Base-by-base conservation (phyloP, 2,329 filamentous ascomycete species). In the Trichoderma sp. region DNA sequence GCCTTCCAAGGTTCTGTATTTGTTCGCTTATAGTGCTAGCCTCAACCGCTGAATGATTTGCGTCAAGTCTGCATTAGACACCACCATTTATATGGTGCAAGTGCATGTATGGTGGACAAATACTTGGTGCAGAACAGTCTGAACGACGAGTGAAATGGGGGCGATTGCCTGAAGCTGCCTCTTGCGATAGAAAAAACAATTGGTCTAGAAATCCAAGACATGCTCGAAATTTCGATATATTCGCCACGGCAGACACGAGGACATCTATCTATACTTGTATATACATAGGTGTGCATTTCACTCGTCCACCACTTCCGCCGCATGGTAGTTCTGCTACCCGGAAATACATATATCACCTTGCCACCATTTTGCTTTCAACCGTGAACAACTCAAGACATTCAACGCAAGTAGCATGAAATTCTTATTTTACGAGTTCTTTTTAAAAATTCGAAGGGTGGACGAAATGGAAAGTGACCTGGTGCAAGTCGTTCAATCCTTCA, bases 391-490 rank as follows among this genome's bases (percentile, higher is more conserved):
- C 5, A 48, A 22, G 1, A 48, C 22, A 48, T 48, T 19, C 19
- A 22, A 48, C 19, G 10, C 12, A 22, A 22, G 10, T 19, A 7
- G 2, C 6, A 1, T 7, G 19, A 5, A 10, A 13, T 22, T 48
- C 42, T 48, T 48, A 2, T 0, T 9, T 12, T 22, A n/a, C n/a
- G 9, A 1, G n/a, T 2, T 22, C 6, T 10, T 7, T 45, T 22
- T 1, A 3, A 3, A 2, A 0, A n/a, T 19, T 22, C 1, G 4
- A 0, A 13, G 2, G 5, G n/a, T n/a, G 22, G 22, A 7, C 19
- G 2, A 13, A 48, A 19, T 13, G 5, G 10, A 5, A 48, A 6
- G n/a, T 5, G 9, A n/a, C 2, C 42, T 13, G 5, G 42, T 13
- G 5, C n/a, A 48, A 48, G 19, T 22, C 1, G 5, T 48, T 48